phyloP scores from a whole-genome alignment of 78 protist genomes.

The Dictyostelium brefeldianum region DNA sequence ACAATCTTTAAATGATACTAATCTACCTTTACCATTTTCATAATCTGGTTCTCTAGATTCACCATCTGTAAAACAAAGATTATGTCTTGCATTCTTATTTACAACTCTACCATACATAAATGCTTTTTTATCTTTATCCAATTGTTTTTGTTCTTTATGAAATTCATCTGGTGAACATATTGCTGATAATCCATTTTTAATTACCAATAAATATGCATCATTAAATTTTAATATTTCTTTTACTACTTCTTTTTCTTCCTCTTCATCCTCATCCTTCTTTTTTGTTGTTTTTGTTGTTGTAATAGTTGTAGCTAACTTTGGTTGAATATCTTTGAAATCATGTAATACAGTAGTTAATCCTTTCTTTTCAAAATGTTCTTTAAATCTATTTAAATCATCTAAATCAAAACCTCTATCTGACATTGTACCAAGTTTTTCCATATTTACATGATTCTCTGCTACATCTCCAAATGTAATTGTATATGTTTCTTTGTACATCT shows the following conservation, averaged over 20 bases:
- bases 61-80: conserved; percentile 3
- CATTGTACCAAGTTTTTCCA: conserved; percentile 1
- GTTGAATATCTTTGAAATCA: not conserved
- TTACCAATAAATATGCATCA: conserved; percentile 15
- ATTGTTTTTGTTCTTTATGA: conserved; percentile 7
- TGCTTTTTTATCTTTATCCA: conserved; percentile 30
- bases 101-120: conserved; percentile 39
- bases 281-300: not conserved
- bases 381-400: conserved; percentile 5
- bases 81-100: conserved; percentile 22
- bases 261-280: not conserved
- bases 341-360: conserved; percentile 9
- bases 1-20: not conserved
- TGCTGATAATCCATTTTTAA: conserved; percentile 33
- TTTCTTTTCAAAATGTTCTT: conserved; percentile 21
- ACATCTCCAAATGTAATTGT: conserved; percentile 16
- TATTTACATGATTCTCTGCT: conserved; percentile 4
- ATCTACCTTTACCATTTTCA: conserved; percentile 16
- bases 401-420: not conserved
- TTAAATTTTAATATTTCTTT: not conserved
- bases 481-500: conserved; percentile 14
- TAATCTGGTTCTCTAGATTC: conserved; percentile 16
- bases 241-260: not conserved
- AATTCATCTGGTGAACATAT: conserved; percentile 9
- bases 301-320: not conserved